Conservation (phyloP, 2,329 filamentous ascomycete genomes). For the Fusarium sp. region DNA sequence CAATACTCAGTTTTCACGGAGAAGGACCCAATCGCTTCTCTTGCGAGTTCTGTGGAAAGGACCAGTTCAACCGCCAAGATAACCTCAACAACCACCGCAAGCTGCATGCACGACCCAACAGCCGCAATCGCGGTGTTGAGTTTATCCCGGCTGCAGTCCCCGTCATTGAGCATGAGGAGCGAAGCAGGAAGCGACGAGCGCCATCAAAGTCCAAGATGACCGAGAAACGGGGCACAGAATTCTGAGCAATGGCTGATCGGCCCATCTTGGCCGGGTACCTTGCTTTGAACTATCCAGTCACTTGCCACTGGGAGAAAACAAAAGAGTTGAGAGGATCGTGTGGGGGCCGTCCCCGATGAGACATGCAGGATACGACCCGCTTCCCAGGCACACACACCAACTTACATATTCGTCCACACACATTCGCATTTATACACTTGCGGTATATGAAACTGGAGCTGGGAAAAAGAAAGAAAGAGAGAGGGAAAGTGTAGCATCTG, state of each 20-base stretch:
- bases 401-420: constrained; percentile 36
- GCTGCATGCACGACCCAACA: constrained; percentile 52
- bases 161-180: constrained; percentile 53
- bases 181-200: constrained; percentile 52
- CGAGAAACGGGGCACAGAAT: constrained; percentile 46
- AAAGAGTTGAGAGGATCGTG: constrained; percentile 21
- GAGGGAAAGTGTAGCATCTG: constrained; percentile 17
- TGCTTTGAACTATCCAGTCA: constrained; percentile 27
- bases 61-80: constrained; percentile 54
- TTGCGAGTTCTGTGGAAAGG: constrained; percentile 55
- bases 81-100: constrained; percentile 56
- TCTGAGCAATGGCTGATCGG: constrained; percentile 33
- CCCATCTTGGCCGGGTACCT: constrained; percentile 35
- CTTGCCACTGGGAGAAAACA: constrained; percentile 22
- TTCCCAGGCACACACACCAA: constrained; percentile 19
- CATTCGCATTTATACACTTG: constrained; percentile 31
- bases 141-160: constrained; percentile 53
- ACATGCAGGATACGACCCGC: constrained; percentile 33
- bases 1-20: constrained; percentile 46
- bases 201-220: constrained; percentile 50
- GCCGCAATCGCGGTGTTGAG: constrained; percentile 52
- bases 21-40: constrained; percentile 52
- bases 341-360: constrained; percentile 32
- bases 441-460: constrained; percentile 24
- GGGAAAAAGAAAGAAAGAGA: constrained; percentile 29